Evolutionary conservation across 257 asterid species (phyloP).

Genomic region (Solanum dulcamara): DNA sequence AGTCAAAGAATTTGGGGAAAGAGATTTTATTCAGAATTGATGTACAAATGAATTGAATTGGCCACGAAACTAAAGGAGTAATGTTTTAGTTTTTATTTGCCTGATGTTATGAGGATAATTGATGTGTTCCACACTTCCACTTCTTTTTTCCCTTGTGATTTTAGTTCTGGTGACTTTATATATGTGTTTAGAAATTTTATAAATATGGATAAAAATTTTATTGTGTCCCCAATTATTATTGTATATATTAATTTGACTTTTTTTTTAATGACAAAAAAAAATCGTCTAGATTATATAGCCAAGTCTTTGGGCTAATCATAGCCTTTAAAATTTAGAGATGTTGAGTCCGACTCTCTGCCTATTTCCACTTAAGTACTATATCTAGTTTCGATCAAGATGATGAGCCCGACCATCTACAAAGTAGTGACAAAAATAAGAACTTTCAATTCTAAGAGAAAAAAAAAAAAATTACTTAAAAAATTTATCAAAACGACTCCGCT

Average conservation of each 20-base stretch:
- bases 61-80: too few relatives aligned
- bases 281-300: background rate
- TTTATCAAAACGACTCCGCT: slow-evolving; percentile 4
- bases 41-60: too few relatives aligned
- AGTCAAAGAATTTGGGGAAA: too few relatives aligned
- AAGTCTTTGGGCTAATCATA: background rate
- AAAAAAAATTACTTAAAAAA: background rate
- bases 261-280: background rate
- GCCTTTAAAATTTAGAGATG: background rate
- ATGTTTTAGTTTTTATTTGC: too few relatives aligned
- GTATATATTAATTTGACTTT: background rate
- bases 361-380: too few relatives aligned
- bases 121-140: background rate
- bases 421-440: background rate
- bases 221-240: background rate
- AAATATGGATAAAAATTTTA: too few relatives aligned
- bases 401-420: too few relatives aligned
- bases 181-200: too few relatives aligned
- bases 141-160: background rate
- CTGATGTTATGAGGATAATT: too few relatives aligned
- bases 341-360: too few relatives aligned
- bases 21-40: too few relatives aligned
- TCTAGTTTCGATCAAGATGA: too few relatives aligned
- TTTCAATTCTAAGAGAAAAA: background rate
- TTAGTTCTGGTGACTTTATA: background rate